phyloP scores from a whole-genome alignment of 768 basidiomycete genomes.

The Boletales sp. region DNA sequence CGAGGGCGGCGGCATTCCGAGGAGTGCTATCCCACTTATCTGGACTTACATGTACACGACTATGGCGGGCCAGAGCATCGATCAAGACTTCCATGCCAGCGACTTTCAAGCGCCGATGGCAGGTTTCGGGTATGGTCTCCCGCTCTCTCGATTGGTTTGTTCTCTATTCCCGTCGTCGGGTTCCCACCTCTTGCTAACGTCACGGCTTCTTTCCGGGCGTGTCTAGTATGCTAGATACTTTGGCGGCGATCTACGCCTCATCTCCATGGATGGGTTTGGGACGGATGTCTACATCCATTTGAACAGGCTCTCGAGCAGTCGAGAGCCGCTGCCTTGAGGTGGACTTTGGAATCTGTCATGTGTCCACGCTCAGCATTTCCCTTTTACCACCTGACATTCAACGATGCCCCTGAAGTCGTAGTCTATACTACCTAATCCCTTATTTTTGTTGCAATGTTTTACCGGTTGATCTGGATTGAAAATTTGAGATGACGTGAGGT shows the following conservation, averaged over 20 bases:
- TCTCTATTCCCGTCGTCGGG: constrained; percentile 61
- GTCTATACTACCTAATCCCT: constrained; percentile 2
- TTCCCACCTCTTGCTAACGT: constrained; percentile 24
- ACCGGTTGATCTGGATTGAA: not conserved
- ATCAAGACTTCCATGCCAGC: constrained; percentile 71
- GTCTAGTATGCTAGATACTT: constrained; percentile 89
- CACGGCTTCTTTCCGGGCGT: not conserved
- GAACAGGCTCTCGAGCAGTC: constrained; percentile 68
- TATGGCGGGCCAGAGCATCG: constrained; percentile 67
- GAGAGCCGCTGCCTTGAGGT: constrained; percentile 22
- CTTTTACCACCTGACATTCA: not conserved
- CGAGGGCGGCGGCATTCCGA: constrained; percentile 89
- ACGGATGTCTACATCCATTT: constrained; percentile 93
- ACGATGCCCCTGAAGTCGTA: not conserved
- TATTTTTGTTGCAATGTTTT: constrained; percentile 1
- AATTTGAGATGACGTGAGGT: not conserved
- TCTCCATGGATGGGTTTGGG: constrained; percentile 98
- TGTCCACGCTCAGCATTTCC: not conserved
- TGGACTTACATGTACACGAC: constrained; percentile 99
- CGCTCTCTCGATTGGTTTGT: constrained; percentile 84
- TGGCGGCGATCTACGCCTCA: constrained; percentile 87
- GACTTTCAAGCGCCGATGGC: constrained; percentile 99
- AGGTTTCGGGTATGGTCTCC: constrained; percentile 92
- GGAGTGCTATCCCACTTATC: constrained; percentile 84
- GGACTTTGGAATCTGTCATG: no score